Percentiles rank a stretch among this genome's conserved stretches.
Evolutionary conservation across 2,329 filamentous ascomycete genomes (phyloP).

Genomic region (Curvularia sp.): DNA sequence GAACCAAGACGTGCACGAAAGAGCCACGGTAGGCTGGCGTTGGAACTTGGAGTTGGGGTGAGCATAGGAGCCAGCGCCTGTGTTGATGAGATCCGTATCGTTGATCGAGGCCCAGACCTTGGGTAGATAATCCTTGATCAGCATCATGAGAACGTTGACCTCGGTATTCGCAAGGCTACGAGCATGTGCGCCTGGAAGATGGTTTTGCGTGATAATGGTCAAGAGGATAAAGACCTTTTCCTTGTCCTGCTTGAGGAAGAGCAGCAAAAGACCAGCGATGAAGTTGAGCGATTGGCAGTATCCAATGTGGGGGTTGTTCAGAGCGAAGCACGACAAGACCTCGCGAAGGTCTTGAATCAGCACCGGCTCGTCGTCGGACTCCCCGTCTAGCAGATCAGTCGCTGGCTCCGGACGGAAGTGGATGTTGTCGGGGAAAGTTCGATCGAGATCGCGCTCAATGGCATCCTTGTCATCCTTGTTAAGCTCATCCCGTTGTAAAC

Average conservation of each 20-base stretch:
- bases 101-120: conserved; percentile 88
- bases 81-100: conserved; percentile 66
- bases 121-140: conserved; percentile 82
- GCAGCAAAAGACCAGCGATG: conserved; percentile 83
- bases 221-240: conserved; percentile 93
- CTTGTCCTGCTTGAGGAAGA: conserved; percentile 82
- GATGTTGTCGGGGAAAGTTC: conserved; percentile 94
- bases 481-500: conserved; percentile 69
- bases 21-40: conserved; percentile 83
- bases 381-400: conserved; percentile 40
- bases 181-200: conserved; percentile 91
- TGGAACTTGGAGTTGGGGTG: conserved; percentile 48
- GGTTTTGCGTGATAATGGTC: conserved; percentile 87
- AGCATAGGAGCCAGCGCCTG: conserved; percentile 43
- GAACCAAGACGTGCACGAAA: conserved; percentile 96
- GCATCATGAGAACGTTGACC: conserved; percentile 88
- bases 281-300: conserved; percentile 98
- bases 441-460: conserved; percentile 91
- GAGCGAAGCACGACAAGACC: conserved; percentile 86
- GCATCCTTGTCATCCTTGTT: conserved; percentile 80
- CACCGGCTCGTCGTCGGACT: conserved; percentile 66
- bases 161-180: conserved; percentile 92
- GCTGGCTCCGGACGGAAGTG: conserved; percentile 75
- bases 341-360: conserved; percentile 83
- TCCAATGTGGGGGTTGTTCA: conserved; percentile 89